Conservation (phyloP, 192 early-diverging fungal species). For the Blastocladiella britannica region DNA sequence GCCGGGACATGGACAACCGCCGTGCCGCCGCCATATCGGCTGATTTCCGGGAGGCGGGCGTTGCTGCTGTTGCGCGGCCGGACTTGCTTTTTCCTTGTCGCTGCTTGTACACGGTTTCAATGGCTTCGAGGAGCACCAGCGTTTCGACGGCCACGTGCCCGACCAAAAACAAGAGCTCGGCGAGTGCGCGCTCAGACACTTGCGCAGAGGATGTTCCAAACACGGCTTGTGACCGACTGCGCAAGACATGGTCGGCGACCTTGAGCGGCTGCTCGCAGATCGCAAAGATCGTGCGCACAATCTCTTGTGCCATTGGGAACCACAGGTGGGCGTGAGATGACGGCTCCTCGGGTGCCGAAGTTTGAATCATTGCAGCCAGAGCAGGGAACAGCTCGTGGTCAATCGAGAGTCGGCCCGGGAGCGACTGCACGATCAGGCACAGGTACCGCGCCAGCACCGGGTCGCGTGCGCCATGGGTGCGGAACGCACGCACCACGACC, state of each 20-base stretch:
- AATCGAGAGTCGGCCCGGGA: constrained; percentile 20
- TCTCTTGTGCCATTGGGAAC: constrained; percentile 86
- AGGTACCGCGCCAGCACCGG: neutral
- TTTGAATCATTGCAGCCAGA: constrained; percentile 18
- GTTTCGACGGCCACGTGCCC: constrained; percentile 94
- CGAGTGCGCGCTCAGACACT: constrained; percentile 18
- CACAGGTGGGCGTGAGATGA: constrained; percentile 9
- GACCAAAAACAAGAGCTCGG: constrained; percentile 72
- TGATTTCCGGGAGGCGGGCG: neutral
- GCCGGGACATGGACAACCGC: too few relatives aligned
- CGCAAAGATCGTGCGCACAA: constrained; percentile 74
- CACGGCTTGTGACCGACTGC: constrained; percentile 36
- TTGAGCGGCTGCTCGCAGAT: constrained; percentile 79
- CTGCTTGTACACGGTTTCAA: constrained; percentile 85
- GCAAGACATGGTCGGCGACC: constrained; percentile 57
- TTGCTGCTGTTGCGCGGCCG: neutral
- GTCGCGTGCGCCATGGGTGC: neutral
- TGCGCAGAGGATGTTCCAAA: constrained; percentile 18
- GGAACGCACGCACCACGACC: neutral
- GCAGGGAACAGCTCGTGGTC: constrained; percentile 34
- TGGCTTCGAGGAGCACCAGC: constrained; percentile 81
- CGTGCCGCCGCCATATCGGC: neutral
- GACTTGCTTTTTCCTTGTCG: constrained; percentile 32
- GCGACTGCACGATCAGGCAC: neutral
- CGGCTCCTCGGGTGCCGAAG: neutral